These are phyloP conservation scores for Didymellaceae sp. DNA, from an alignment of 2,329 filamentous ascomycete genomes.

Conservation along the genomic window DNA sequence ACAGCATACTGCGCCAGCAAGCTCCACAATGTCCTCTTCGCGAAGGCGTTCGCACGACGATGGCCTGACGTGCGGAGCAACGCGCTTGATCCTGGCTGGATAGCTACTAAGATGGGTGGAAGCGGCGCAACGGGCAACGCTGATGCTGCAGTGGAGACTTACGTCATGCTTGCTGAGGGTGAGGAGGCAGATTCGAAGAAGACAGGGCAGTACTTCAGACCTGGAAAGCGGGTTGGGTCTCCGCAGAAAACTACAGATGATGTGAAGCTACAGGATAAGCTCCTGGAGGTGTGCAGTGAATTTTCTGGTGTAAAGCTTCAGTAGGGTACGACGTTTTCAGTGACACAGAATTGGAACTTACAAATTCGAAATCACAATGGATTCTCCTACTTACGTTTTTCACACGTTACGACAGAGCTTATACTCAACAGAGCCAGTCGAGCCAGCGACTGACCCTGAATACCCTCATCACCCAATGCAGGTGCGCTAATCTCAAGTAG, in stretches of 20 bases:
- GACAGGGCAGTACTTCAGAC: conserved; percentile 51
- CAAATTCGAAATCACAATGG: not conserved
- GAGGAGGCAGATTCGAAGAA: conserved; percentile 33
- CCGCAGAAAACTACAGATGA: conserved; percentile 44
- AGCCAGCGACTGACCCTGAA: too few species aligned
- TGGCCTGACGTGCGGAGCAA: conserved; percentile 56
- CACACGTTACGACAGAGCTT: too few species aligned
- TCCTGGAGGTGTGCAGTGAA: conserved; percentile 50
- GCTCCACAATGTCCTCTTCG: conserved; percentile 62
- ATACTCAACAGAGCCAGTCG: too few species aligned
- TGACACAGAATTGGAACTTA: not conserved
- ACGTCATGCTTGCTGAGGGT: conserved; percentile 57
- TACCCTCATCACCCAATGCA: too few species aligned
- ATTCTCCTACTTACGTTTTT: not conserved
- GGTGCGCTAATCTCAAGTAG: too few species aligned
- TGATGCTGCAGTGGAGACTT: conserved; percentile 56
- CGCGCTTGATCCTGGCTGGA: conserved; percentile 61
- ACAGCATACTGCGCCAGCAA: conserved; percentile 63
- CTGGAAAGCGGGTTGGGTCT: conserved; percentile 37
- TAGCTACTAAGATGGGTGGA: conserved; percentile 63
- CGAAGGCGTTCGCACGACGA: conserved; percentile 60
- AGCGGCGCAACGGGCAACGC: conserved; percentile 55
- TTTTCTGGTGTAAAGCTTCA: conserved; percentile 46
- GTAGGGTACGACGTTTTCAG: not conserved
- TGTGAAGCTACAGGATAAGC: conserved; percentile 52